Evolutionary conservation across 148 eudicot species (phyloP).

Genomic region (Heliosperma pusillum): DNA sequence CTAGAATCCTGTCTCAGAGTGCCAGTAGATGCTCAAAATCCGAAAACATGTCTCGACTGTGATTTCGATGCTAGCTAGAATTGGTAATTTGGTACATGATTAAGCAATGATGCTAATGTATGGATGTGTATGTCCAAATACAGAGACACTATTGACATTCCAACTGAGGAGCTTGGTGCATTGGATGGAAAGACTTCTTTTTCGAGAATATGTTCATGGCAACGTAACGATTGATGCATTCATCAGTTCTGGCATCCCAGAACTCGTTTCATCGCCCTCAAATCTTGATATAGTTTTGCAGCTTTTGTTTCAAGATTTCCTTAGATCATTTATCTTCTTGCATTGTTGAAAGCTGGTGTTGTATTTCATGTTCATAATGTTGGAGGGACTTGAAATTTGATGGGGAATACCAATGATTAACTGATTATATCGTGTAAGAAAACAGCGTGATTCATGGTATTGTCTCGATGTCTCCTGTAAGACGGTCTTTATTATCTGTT

Average conservation of each 20-base stretch:
- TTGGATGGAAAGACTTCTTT: constrained; percentile 62
- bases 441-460: background rate
- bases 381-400: background rate
- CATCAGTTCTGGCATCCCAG: background rate
- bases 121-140: constrained; percentile 4
- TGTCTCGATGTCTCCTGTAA: background rate
- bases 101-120: background rate
- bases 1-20: background rate
- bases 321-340: background rate
- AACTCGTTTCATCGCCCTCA: background rate
- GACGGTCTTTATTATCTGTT: background rate
- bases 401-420: background rate
- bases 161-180: constrained; percentile 50
- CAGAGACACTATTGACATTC: constrained; percentile 32
- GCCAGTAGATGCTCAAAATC: background rate
- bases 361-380: background rate
- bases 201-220: background rate
- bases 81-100: background rate
- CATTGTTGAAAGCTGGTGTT: background rate
- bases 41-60: background rate
- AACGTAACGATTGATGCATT: background rate
- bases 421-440: background rate
- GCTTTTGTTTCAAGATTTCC: background rate
- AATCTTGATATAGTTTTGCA: background rate
- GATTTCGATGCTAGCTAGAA: background rate